Conservation (phyloP, 768 basidiomycete species). For the Tubosaeta sp. region DNA sequence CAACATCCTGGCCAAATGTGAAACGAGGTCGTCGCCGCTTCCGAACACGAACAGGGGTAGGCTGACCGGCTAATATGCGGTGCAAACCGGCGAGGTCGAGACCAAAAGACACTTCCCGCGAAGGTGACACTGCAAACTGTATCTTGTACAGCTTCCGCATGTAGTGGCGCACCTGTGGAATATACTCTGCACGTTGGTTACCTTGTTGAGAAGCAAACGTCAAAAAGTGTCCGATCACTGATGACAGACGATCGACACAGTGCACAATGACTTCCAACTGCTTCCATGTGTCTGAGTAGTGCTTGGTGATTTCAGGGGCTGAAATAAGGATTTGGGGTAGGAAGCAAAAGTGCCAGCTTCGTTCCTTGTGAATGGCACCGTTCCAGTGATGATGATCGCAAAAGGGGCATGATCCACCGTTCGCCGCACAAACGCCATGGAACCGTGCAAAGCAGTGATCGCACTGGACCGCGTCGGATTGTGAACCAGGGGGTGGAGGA, state of each 20-base stretch:
- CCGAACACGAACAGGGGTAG: conserved; percentile 42
- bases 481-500: conserved; percentile 68
- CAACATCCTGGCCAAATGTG: conserved; percentile 72
- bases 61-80: conserved; percentile 71
- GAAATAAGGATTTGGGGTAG: conserved; percentile 63
- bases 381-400: conserved; percentile 93
- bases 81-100: conserved; percentile 80
- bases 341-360: conserved; percentile 81
- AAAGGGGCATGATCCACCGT: conserved; percentile 89
- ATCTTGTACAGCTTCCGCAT: conserved; percentile 90
- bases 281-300: conserved; percentile 78
- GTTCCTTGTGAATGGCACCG: conserved; percentile 75
- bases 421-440: conserved; percentile 79
- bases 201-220: conserved; percentile 63
- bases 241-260: conserved; percentile 69
- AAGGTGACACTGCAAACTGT: conserved; percentile 83
- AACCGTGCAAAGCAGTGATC: conserved; percentile 87
- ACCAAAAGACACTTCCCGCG: conserved; percentile 76
- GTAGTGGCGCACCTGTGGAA: conserved; percentile 81
- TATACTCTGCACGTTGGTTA: conserved; percentile 72
- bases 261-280: conserved; percentile 78
- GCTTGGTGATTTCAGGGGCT: conserved; percentile 75
- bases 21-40: conserved; percentile 62
- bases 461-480: conserved; percentile 85
- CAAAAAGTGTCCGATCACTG: conserved; percentile 76